Conservation (phyloP, 2,329 filamentous ascomycete genomes). For the Trichoderma oligosporum region DNA sequence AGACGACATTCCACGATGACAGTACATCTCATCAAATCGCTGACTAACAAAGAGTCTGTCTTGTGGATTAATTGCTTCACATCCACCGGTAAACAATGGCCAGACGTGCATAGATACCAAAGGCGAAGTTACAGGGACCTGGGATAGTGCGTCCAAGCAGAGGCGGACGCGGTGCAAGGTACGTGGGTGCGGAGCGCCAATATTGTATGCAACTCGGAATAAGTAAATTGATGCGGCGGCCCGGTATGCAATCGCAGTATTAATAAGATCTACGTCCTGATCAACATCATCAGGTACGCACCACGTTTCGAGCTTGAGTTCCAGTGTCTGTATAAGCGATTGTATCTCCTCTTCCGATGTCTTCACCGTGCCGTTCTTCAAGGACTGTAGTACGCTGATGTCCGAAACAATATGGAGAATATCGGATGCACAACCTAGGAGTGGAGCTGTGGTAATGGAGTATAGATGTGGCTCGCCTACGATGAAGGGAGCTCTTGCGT, state of each 20-base stretch:
- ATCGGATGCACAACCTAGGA: not conserved
- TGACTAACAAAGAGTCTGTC: not conserved
- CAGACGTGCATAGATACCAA: not conserved
- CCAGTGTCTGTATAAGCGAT: not conserved
- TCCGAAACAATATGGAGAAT: not conserved
- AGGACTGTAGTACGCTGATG: not conserved
- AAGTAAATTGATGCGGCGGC: not conserved
- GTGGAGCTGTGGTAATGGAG: not conserved
- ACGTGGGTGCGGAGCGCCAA: not conserved
- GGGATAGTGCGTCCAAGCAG: not conserved
- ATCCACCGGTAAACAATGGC: not conserved
- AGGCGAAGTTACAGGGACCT: not conserved
- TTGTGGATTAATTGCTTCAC: not conserved
- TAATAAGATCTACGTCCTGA: not conserved
- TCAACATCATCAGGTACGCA: not conserved
- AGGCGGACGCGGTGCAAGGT: not conserved
- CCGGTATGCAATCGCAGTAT: not conserved
- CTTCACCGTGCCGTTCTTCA: not conserved
- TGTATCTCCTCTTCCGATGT: not conserved
- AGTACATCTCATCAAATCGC: not conserved
- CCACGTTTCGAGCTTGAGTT: not conserved
- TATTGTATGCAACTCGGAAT: conserved; percentile 1
- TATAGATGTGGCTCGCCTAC: not conserved
- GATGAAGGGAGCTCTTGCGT: not conserved
- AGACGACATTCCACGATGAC: not conserved